These are phyloP conservation scores for Microstegium vimineum DNA, from an alignment of 176 grass and related monocot genomes.

Conservation along the genomic window DNA sequence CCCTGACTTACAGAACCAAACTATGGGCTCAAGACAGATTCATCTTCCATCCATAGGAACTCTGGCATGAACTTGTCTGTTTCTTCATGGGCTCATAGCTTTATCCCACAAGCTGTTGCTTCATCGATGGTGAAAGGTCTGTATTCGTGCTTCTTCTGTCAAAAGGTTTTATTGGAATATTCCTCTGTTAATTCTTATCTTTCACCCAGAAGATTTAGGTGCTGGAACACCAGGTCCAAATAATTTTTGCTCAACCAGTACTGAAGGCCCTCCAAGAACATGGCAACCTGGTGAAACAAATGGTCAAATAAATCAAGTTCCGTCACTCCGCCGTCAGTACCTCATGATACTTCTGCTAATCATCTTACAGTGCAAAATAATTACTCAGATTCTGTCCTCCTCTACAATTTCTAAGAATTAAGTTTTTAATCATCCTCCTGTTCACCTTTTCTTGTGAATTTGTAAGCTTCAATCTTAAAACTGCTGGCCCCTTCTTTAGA, in stretches of 20 bases:
- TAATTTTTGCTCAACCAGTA: slow-evolving; percentile 76
- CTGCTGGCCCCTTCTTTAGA: not conserved
- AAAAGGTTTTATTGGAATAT: slow-evolving; percentile 14
- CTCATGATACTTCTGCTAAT: slow-evolving; percentile 30
- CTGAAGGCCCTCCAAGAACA: slow-evolving; percentile 42
- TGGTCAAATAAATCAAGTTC: slow-evolving; percentile 71
- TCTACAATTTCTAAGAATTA: slow-evolving; percentile 12
- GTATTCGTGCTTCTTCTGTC: slow-evolving; percentile 10
- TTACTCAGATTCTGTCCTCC: not conserved
- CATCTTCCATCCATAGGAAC: slow-evolving; percentile 51
- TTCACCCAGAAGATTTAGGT: slow-evolving; percentile 56
- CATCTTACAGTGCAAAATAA: not conserved
- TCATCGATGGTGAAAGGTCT: slow-evolving; percentile 64
- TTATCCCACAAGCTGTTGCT: slow-evolving; percentile 43
- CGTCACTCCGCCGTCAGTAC: slow-evolving; percentile 63
- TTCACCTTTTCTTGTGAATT: slow-evolving; percentile 12
- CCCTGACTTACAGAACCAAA: slow-evolving; percentile 59
- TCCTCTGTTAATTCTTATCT: slow-evolving; percentile 27
- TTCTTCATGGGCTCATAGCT: slow-evolving; percentile 68
- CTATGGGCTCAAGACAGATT: slow-evolving; percentile 43
- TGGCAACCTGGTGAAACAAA: slow-evolving; percentile 49
- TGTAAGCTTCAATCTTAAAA: slow-evolving; percentile 11
- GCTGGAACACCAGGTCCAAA: slow-evolving; percentile 40
- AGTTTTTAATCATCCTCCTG: slow-evolving; percentile 7
- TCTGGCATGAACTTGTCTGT: slow-evolving; percentile 36